Evolutionary conservation across 768 basidiomycete genomes (phyloP), one percentile per base, ranked within the genome.

Genomic region (Macrocybe gigantea): DNA sequence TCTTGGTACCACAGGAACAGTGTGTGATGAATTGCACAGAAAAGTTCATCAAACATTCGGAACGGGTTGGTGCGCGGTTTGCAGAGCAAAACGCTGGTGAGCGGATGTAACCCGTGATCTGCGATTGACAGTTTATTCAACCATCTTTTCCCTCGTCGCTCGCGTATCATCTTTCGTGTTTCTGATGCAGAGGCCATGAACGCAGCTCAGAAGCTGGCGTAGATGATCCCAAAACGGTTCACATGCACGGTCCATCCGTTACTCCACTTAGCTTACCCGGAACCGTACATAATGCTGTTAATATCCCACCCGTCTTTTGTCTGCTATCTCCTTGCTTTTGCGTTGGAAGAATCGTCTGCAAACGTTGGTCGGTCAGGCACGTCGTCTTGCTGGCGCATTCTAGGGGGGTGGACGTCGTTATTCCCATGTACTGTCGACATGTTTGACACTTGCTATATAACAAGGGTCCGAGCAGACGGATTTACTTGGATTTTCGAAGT

Each of bases 21-120:
- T 99, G 95, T 63, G 81, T 95, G 41, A 74, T 81, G 66, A 92
- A 94, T 71, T 99, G 95, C 71, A 79, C 93, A 14, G 95, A 97
- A 74, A 99, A 98, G 68, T 97, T 96, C 73, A 70, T 98, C 60
- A 96, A 96, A 64, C 92, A 96, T 63, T 93, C 93, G 8, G 93
- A 97, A 63, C 77, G 93, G 44, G 87, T 95, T 11, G 92, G 92
- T 5, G 85, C 91, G 30, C 79, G 93, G 40, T 96, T 95, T 61
- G 91, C 92, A 39, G 93, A 95, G 63, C 69, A 87, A 52, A 95
- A 93, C 59, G 91, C 91, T 46, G 93, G 93, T 93, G 54, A 22
- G 22, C 22, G 22, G 22, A 22, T 22, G 22, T 4, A 22, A 22
- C 22, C 22, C 22, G 4, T 22, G 22, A 22, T 4, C 22, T 22